phyloP scores from a whole-genome alignment of 2,329 filamentous ascomycete species.

The Botrytis fabae region DNA sequence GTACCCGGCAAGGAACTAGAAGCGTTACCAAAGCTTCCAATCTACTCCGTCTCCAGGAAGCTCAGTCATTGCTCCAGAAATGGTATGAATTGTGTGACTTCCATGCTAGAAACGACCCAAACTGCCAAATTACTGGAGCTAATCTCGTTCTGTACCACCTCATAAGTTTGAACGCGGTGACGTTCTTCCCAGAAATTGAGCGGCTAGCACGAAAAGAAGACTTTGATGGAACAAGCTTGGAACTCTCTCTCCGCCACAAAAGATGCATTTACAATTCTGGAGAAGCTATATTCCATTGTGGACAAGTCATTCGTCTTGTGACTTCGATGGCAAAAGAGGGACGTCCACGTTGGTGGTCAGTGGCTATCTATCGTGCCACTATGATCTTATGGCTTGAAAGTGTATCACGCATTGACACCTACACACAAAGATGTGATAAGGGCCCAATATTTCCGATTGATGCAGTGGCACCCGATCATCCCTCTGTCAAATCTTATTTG shows the following conservation, averaged over 20 bases:
- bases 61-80: slow-evolving; percentile 61
- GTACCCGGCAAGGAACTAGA: slow-evolving; percentile 46
- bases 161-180: slow-evolving; percentile 67
- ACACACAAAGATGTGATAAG: slow-evolving; percentile 38
- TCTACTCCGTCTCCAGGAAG: slow-evolving; percentile 61
- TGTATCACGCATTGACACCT: slow-evolving; percentile 51
- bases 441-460: slow-evolving; percentile 51
- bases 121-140: slow-evolving; percentile 61
- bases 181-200: slow-evolving; percentile 68
- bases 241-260: slow-evolving; percentile 56
- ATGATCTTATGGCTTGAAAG: slow-evolving; percentile 65
- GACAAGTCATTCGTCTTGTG: slow-evolving; percentile 64
- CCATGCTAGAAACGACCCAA: slow-evolving; percentile 55
- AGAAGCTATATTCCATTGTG: slow-evolving; percentile 66
- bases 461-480: slow-evolving; percentile 51
- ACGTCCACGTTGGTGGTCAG: slow-evolving; percentile 70
- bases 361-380: slow-evolving; percentile 66
- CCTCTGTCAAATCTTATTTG: slow-evolving; percentile 51
- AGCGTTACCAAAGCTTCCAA: slow-evolving; percentile 60
- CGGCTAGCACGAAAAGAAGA: slow-evolving; percentile 62
- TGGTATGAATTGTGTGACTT: slow-evolving; percentile 67
- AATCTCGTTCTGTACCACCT: slow-evolving; percentile 71
- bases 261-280: slow-evolving; percentile 63
- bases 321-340: slow-evolving; percentile 59
- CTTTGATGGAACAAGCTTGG: slow-evolving; percentile 54